phyloP scores from a whole-genome alignment of 2,329 filamentous ascomycete genomes.

The Cadophora gregata region DNA sequence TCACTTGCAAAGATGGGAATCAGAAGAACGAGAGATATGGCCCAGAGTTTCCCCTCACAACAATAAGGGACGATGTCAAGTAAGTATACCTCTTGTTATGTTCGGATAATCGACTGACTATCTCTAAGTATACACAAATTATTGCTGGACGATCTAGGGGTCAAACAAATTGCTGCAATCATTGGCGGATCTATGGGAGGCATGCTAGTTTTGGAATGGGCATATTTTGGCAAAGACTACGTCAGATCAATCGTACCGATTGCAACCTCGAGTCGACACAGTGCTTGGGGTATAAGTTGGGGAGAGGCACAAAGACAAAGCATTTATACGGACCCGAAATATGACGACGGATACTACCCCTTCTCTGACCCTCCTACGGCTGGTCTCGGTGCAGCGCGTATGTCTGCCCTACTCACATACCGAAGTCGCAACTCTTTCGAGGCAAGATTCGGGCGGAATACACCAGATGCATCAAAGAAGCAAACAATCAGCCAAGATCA shows the following conservation, averaged over 20 bases:
- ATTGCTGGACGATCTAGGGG: constrained; percentile 79
- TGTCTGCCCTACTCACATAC: constrained; percentile 96
- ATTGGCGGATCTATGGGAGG: constrained; percentile 86
- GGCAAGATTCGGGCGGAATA: constrained; percentile 91
- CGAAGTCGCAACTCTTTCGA: constrained; percentile 97
- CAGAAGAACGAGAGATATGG: constrained; percentile 71
- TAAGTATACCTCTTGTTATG: constrained; percentile 54
- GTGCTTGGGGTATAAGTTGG: constrained; percentile 91
- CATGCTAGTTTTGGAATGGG: constrained; percentile 91
- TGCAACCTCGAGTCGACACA: constrained; percentile 83
- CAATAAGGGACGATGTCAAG: constrained; percentile 94
- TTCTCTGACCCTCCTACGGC: constrained; percentile 86
- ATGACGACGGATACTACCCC: constrained; percentile 93
- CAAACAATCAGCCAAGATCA: constrained; percentile 80
- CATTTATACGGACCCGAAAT: constrained; percentile 98
- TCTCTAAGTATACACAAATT: constrained; percentile 74
- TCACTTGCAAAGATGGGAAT: constrained; percentile 87
- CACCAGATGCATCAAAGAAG: constrained; percentile 80
- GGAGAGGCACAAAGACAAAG: constrained; percentile 87
- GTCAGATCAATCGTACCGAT: constrained; percentile 83
- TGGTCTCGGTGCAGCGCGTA: constrained; percentile 90
- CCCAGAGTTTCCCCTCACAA: constrained; percentile 94
- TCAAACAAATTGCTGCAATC: constrained; percentile 78
- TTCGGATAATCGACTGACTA: constrained; percentile 30
- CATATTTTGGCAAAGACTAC: constrained; percentile 87